Base-by-base conservation (phyloP, 257 asterid species). In the Datura wrightii region DNA sequence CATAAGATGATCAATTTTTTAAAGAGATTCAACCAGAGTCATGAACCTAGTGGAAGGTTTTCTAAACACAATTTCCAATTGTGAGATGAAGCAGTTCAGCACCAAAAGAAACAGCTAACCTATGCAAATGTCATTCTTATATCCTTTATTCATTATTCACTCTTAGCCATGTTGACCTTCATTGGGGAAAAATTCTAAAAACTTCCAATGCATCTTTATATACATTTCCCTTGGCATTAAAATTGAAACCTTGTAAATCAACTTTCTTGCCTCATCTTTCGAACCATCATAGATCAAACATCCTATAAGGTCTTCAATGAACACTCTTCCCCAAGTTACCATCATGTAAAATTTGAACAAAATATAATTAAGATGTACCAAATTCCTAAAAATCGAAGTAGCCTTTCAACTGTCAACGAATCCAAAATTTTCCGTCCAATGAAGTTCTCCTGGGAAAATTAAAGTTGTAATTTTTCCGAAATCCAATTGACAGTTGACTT, bases 71-170 rank as follows among this genome's bases (percentile, higher is more conserved):
- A 71, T 74, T 36, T 65, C 81, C 24, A 74, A 74, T 13, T 50
- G 60, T 11, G 24, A 74, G 63, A 52, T 31, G 31, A 31, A 52
- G 34, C 63, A 52, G 6, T 78, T 78, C 63, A 78, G 62, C 82
- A 78, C 48, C 31, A 31, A 78, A 69, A 78, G 46, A 78, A 52
- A 52, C 46, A 52, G 82, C 1, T 78, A 74, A 24, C 8, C 80
- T 46, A 72, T 72, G 80, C 13, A 72, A 72, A 72, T 46, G 37
- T 3, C 59, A 11, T 10, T 60, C 67, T 60, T 8, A 60, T 60
- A 19, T 60, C 67, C 15, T 60, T 60, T 60, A 39, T 19, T 3
- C 16, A 31, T 4, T 76, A 36, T 76, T 5, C 82, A 48, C 13
- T 67, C 52, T 2, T 67, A 39, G 31, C 44, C 78, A 67, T 6